Evolutionary conservation across 192 early-diverging fungal genomes (phyloP).

Genomic region (Coemansia sp.): DNA sequence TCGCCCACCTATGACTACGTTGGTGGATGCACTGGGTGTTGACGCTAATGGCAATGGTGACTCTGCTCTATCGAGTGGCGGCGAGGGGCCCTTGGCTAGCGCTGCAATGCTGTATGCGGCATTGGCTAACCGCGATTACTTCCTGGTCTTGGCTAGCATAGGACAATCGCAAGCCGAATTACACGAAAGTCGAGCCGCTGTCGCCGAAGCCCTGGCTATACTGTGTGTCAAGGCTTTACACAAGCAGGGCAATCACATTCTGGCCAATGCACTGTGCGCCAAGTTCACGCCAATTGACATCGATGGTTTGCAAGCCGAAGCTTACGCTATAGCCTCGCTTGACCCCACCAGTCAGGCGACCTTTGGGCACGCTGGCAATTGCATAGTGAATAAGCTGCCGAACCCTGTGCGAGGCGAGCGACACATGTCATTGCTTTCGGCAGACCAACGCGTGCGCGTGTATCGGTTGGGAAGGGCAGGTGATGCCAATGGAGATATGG

Average conservation of each 20-base stretch:
- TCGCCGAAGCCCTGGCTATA: conserved; percentile 40
- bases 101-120: conserved; percentile 44
- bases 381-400: not conserved
- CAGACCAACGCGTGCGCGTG: conserved; percentile 40
- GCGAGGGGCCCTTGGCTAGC: conserved; percentile 29
- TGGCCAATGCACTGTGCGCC: conserved; percentile 34
- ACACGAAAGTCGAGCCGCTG: conserved; percentile 39
- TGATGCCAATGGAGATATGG: conserved; percentile 9
- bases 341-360: not conserved
- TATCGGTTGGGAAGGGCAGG: conserved; percentile 37
- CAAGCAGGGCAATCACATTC: conserved; percentile 18
- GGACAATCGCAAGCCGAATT: conserved; percentile 46
- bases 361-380: not conserved
- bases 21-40: conserved; percentile 1
- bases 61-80: not conserved
- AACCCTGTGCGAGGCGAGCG: conserved; percentile 16
- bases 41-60: not conserved
- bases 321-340: not conserved
- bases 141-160: conserved; percentile 30
- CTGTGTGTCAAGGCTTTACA: conserved; percentile 43
- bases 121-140: conserved; percentile 47
- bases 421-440: conserved; percentile 42
- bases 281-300: conserved; percentile 41
- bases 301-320: conserved; percentile 15
- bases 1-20: not conserved